A percentile compares a stretch with the other conserved stretches of the same genome.
phyloP scores from a whole-genome alignment of 2,329 filamentous ascomycete species.

The Nemania diffusa region DNA sequence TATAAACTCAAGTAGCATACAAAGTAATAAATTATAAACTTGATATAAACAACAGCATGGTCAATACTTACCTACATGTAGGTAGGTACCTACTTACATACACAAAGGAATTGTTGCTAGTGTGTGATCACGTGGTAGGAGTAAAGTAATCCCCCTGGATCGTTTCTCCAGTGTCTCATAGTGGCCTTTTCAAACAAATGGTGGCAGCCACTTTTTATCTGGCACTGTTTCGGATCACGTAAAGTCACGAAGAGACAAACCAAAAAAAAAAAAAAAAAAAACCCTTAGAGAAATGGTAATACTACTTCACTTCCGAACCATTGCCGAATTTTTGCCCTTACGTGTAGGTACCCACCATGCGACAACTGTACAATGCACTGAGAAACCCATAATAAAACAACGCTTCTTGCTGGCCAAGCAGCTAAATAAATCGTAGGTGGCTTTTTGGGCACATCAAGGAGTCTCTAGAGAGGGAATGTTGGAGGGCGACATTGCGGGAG shows the following conservation, averaged over 20 bases:
- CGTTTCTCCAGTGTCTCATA: slow-evolving; percentile 37
- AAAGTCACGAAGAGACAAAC: neutral
- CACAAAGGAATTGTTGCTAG: neutral
- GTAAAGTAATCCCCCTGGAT: slow-evolving; percentile 28
- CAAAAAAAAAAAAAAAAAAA: neutral
- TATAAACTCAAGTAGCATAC: too few species aligned
- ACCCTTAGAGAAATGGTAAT: neutral
- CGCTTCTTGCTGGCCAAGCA: slow-evolving; percentile 31
- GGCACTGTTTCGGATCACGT: neutral
- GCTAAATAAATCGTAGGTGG: neutral
- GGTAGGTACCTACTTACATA: neutral
- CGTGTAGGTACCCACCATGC: neutral
- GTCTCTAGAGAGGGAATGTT: neutral
- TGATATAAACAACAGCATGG: neutral
- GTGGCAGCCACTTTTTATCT: neutral
- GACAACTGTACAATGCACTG: slow-evolving; percentile 17
- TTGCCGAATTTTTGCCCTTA: neutral
- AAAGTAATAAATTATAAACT: neutral
- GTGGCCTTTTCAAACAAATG: slow-evolving; percentile 13
- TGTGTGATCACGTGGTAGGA: slow-evolving; percentile 25
- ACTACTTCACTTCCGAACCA: too few species aligned
- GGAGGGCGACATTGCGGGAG: neutral
- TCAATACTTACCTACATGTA: too few species aligned
- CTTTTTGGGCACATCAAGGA: neutral
- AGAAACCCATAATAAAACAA: neutral